phyloP scores from a whole-genome alignment of 768 basidiomycete genomes.

The Lepiota venenata region DNA sequence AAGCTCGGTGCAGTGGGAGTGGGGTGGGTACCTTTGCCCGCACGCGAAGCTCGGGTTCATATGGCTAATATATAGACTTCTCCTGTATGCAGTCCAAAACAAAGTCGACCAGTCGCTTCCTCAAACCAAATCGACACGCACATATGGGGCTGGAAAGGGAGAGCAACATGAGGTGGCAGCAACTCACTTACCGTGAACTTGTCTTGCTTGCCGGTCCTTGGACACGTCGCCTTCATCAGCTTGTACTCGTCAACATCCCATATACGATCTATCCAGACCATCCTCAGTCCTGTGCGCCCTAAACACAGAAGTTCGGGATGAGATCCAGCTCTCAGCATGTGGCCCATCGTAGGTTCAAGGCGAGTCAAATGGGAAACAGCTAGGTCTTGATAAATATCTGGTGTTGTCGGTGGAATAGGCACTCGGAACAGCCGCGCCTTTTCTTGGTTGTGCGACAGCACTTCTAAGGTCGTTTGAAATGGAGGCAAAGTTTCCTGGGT shows the following conservation, averaged over 20 bases:
- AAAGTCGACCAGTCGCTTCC: conserved; percentile 9
- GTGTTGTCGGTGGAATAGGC: not conserved
- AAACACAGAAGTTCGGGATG: not conserved
- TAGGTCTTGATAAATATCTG: not conserved
- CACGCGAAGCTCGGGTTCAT: not conserved
- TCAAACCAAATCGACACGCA: conserved; percentile 13
- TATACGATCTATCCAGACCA: conserved; percentile 11
- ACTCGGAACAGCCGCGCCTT: not conserved
- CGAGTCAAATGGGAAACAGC: not conserved
- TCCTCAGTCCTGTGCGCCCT: conserved; percentile 9
- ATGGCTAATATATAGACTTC: conserved; percentile 15
- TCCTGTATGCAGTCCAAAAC: conserved; percentile 13
- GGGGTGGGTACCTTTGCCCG: no score
- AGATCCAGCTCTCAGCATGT: not conserved
- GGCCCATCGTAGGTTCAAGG: not conserved
- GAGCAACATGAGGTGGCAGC: conserved; percentile 11
- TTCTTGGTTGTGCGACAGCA: not conserved
- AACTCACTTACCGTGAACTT: not conserved
- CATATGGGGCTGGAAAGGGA: conserved; percentile 12
- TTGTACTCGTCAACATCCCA: conserved; percentile 12
- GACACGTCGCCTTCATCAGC: conserved; percentile 9
- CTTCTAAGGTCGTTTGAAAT: not conserved
- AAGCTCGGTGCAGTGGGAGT: no score
- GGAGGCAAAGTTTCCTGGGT: not conserved
- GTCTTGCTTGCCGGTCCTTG: not conserved